Base-by-base conservation (phyloP, 2,329 filamentous ascomycete species). In the Penicillium corylophilum region DNA sequence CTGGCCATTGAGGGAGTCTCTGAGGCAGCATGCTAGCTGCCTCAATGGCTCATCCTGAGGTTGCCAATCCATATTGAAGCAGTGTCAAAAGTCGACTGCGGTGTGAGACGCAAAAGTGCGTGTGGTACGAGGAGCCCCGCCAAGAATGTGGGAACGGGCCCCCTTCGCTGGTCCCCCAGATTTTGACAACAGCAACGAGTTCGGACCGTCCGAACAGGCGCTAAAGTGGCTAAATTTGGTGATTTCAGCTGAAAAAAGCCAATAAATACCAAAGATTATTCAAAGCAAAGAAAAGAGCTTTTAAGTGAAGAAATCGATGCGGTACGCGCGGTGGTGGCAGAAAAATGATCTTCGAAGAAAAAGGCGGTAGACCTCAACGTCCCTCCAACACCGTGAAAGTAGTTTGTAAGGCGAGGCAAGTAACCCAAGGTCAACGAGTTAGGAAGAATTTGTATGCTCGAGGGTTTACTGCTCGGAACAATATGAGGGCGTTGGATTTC, bases 1-100 rank as follows among this genome's bases (percentile, higher is more conserved):
- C 70, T 89, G 87, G 62, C 87, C 88, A 71, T 90, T 95, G 66
- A 97, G 80, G 40, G 94, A 96, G 77, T 97, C 92, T 76, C 87
- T 90, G 68, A 99, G 83, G 75, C 86, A 96, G 68, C 86, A 83
- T 62, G 90, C 88, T 61, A 99, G 84, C 82, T 96, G 92, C 80
- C 82, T 83, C 79, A 99, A 80, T 72, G 88, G 90, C 80, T 92
- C 89, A 66, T 87, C 84, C 67, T 89, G 81, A 57, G 94, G 94
- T 78, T 95, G 89, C 94, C 94, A 99, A 74, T 87, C 84, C 92
- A 96, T 96, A 71, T 55, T 62, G 56, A 41, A 53, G 43, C 48
- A 40, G 51, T 59, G 50, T 26, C 31, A 44, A 47, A 38, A 53
- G 50, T 55, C 35, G 53, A 57, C 48, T 53, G 58, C 60, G 54